Evolutionary conservation across 1,284 basidiomycete species (phyloP).

Genomic region (Heterobasidion parviporum): DNA sequence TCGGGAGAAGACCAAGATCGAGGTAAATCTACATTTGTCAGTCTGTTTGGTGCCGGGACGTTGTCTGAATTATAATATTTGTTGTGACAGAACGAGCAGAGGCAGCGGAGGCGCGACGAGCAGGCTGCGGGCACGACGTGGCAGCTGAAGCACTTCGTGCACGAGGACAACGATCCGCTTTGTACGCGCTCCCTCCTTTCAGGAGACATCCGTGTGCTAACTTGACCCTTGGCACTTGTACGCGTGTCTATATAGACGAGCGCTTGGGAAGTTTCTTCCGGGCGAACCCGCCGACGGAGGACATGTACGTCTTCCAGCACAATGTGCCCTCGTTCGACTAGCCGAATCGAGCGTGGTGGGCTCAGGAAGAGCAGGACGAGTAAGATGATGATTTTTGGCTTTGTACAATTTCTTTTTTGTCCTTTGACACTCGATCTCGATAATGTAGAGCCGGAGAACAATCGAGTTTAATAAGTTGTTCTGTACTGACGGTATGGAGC

Average conservation of each 20-base stretch:
- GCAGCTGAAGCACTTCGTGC: conserved; percentile 70
- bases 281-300: conserved; percentile 52
- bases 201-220: not conserved
- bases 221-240: not conserved
- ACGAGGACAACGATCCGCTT: conserved; percentile 57
- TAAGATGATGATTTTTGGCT: too few relatives aligned
- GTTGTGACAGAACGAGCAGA: conserved; percentile 73
- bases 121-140: conserved; percentile 63
- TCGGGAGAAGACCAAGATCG: conserved; percentile 85
- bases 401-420: too few relatives aligned
- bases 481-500: too few relatives aligned
- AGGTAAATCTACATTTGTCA: conserved; percentile 43
- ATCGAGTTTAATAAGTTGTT: too few relatives aligned
- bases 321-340: conserved; percentile 28
- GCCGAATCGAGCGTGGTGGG: too few relatives aligned
- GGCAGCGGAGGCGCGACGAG: conserved; percentile 86
- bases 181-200: conserved; percentile 40
- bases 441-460: too few relatives aligned
- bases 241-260: conserved; percentile 38
- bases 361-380: too few relatives aligned
- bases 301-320: conserved; percentile 53
- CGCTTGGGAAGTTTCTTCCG: conserved; percentile 48
- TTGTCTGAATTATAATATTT: not conserved
- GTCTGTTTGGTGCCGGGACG: not conserved
- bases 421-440: too few relatives aligned